These are phyloP conservation scores for Capsella rubella DNA, from an alignment of 441 rosid species.

Conservation along the genomic window DNA sequence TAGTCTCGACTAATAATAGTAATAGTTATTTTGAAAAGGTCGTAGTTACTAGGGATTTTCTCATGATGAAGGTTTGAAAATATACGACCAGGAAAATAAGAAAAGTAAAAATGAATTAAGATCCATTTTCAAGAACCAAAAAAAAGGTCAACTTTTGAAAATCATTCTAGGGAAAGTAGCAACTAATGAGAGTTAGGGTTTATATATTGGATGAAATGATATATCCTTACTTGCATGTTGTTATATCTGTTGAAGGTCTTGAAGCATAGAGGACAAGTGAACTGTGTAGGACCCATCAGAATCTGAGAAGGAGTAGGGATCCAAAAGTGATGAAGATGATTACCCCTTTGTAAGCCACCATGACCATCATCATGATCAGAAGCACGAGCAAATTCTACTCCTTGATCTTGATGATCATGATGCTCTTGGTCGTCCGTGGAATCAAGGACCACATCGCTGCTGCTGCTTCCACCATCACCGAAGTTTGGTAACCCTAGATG, in stretches of 20 bases:
- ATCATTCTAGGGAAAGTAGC: constrained; percentile 24
- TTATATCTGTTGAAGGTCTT: constrained; percentile 97
- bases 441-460: constrained; percentile 48
- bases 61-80: constrained; percentile 37
- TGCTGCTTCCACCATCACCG: constrained; percentile 50
- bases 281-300: constrained; percentile 96
- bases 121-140: constrained; percentile 21
- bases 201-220: constrained; percentile 13
- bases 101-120: not conserved
- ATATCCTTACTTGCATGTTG: constrained; percentile 82
- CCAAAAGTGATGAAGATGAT: constrained; percentile 70
- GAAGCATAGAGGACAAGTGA: constrained; percentile 95
- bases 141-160: constrained; percentile 34
- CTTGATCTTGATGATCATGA: constrained; percentile 51
- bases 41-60: constrained; percentile 13
- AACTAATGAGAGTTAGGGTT: constrained; percentile 12
- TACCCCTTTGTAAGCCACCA: constrained; percentile 67
- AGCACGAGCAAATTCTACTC: constrained; percentile 49
- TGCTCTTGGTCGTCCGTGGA: constrained; percentile 33
- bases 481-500: constrained; percentile 89
- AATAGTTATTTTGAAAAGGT: constrained; percentile 22
- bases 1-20: constrained; percentile 21
- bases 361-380: constrained; percentile 38
- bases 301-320: constrained; percentile 98
- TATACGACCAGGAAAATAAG: not conserved